These are phyloP conservation scores for Spatholobus suberectus DNA, from an alignment of 306 rosid species.

Conservation along the genomic window DNA sequence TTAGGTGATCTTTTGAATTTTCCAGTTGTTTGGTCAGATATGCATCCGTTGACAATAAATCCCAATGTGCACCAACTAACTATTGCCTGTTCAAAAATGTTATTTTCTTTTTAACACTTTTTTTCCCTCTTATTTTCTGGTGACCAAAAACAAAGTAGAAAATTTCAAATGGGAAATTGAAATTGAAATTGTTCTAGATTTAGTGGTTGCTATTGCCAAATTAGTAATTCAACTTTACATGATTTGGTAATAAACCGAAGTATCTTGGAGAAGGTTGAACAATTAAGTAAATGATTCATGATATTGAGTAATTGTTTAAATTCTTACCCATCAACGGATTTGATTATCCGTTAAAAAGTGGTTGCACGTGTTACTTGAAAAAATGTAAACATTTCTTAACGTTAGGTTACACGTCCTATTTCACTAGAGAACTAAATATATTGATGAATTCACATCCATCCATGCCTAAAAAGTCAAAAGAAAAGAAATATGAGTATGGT, in stretches of 20 bases:
- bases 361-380: not conserved
- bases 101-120: not conserved
- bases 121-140: not conserved
- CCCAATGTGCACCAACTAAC: constrained; percentile 30
- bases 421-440: not conserved
- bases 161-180: not conserved
- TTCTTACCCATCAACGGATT: constrained; percentile 7
- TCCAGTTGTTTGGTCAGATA: constrained; percentile 35
- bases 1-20: constrained; percentile 16
- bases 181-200: not conserved
- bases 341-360: not conserved
- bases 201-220: not conserved
- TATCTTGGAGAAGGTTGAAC: not conserved
- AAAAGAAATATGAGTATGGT: not conserved
- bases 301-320: not conserved
- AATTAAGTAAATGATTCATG: not conserved
- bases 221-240: not conserved
- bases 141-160: not conserved
- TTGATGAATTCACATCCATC: not conserved
- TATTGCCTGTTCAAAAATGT: constrained; percentile 30
- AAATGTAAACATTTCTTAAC: not conserved
- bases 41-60: constrained; percentile 40
- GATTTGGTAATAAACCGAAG: not conserved
- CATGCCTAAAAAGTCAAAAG: not conserved
- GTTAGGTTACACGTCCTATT: not conserved